These are phyloP conservation scores for Bipolaris gigantea DNA, from an alignment of 2,329 filamentous ascomycete species.

Conservation along the genomic window DNA sequence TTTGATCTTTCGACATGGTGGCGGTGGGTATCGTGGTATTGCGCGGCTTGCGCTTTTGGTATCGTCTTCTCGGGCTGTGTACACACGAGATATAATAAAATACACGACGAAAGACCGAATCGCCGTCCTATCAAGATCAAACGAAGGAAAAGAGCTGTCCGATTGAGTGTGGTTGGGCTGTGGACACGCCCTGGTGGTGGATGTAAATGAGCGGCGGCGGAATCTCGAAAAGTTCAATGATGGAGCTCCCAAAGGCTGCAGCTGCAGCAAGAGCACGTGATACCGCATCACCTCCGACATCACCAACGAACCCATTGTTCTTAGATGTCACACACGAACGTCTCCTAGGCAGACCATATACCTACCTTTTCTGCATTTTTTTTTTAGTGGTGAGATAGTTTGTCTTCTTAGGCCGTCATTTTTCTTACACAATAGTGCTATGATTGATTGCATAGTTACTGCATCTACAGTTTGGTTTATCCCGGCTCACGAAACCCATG, in stretches of 20 bases:
- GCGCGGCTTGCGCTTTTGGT: conserved; percentile 27
- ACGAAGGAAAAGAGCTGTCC: conserved; percentile 8
- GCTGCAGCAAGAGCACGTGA: conserved; percentile 13
- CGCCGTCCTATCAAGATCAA: conserved; percentile 13
- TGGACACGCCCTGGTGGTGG: conserved; percentile 29
- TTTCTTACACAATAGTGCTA: background rate
- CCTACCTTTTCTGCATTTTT: too few relatives aligned
- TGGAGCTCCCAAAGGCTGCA: conserved; percentile 16
- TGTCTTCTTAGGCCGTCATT: background rate
- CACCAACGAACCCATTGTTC: background rate
- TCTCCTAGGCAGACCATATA: background rate
- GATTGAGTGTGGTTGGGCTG: conserved; percentile 21
- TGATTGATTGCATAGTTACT: background rate
- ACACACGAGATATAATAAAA: conserved; percentile 9
- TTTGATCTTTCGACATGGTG: conserved; percentile 34
- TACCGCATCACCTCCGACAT: conserved; percentile 10
- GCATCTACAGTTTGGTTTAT: background rate
- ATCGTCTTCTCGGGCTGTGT: conserved; percentile 10
- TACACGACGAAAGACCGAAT: conserved; percentile 6
- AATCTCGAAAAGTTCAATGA: conserved; percentile 15
- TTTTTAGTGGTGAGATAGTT: too few relatives aligned
- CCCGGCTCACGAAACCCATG: background rate
- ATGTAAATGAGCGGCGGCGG: conserved; percentile 20
- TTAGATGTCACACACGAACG: background rate
- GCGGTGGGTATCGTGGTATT: conserved; percentile 19